phyloP scores from a whole-genome alignment of 331 rosid genomes.

The Pyrus hybrid region DNA sequence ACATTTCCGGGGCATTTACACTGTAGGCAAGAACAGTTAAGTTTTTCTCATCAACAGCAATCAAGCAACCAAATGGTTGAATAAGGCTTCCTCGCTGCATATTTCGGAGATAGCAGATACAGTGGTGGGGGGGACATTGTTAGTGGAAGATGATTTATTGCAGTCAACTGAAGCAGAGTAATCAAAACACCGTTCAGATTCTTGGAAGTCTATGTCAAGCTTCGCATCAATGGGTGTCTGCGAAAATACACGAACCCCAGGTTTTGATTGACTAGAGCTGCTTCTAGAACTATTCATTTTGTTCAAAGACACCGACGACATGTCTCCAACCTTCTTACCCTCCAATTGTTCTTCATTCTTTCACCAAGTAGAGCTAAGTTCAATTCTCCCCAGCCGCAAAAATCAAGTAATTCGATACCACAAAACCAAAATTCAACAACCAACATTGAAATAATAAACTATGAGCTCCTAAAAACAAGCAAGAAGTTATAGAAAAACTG shows the following conservation, averaged over 20 bases:
- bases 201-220: slow-evolving; percentile 28
- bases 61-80: slow-evolving; percentile 41
- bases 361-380: slow-evolving; percentile 4
- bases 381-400: not conserved
- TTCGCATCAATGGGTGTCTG: slow-evolving; percentile 37
- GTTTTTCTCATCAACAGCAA: slow-evolving; percentile 25
- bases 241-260: slow-evolving; percentile 17
- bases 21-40: slow-evolving; percentile 32
- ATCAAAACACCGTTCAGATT: slow-evolving; percentile 14
- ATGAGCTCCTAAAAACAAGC: not conserved
- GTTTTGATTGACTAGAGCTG: slow-evolving; percentile 21
- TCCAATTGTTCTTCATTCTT: not conserved
- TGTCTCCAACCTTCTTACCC: slow-evolving; percentile 13
- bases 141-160: slow-evolving; percentile 24
- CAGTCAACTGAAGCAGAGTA: slow-evolving; percentile 25
- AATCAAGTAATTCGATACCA: not conserved
- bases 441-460: not conserved
- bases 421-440: not conserved
- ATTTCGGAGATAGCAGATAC: slow-evolving; percentile 33
- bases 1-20: slow-evolving; percentile 36
- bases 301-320: slow-evolving; percentile 27
- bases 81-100: slow-evolving; percentile 34
- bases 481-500: not conserved
- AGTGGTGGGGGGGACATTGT: slow-evolving; percentile 26
- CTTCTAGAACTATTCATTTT: slow-evolving; percentile 23